A percentile compares a stretch with the other conserved stretches of the same genome.
phyloP scores from a whole-genome alignment of 306 rosid species.

The Quercus engelmannii region DNA sequence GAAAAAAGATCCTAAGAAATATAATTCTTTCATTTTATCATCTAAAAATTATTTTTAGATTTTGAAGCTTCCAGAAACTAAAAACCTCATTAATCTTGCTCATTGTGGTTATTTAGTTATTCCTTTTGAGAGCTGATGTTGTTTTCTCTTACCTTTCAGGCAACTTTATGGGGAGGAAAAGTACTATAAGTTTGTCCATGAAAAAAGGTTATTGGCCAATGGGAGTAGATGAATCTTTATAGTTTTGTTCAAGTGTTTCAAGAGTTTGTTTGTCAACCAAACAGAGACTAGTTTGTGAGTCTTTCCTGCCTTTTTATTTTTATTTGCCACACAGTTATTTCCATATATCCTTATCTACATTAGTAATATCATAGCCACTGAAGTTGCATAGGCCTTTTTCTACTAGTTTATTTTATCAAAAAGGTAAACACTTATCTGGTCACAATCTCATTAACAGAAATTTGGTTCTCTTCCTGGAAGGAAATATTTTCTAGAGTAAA shows the following conservation, averaged over 20 bases:
- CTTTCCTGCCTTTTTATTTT: no score
- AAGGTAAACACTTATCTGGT: background rate
- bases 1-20: background rate
- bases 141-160: constrained; percentile 38
- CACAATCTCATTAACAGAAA: background rate
- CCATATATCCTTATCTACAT: background rate
- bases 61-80: background rate
- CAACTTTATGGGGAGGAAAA: constrained; percentile 53
- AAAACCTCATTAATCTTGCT: background rate
- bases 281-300: background rate
- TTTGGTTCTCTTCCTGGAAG: background rate
- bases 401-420: background rate
- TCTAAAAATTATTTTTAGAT: background rate
- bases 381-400: background rate
- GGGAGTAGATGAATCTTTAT: background rate
- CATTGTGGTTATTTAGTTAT: background rate
- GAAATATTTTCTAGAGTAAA: background rate
- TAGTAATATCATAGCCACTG: background rate
- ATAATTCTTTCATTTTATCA: background rate
- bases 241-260: background rate
- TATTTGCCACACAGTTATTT: background rate
- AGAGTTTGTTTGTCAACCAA: background rate
- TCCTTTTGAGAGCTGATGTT: background rate
- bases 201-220: constrained; percentile 25
- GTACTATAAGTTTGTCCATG: constrained; percentile 35